Evolutionary conservation across 2,329 filamentous ascomycete species (phyloP).

Genomic region (Delphinella strobiligena): DNA sequence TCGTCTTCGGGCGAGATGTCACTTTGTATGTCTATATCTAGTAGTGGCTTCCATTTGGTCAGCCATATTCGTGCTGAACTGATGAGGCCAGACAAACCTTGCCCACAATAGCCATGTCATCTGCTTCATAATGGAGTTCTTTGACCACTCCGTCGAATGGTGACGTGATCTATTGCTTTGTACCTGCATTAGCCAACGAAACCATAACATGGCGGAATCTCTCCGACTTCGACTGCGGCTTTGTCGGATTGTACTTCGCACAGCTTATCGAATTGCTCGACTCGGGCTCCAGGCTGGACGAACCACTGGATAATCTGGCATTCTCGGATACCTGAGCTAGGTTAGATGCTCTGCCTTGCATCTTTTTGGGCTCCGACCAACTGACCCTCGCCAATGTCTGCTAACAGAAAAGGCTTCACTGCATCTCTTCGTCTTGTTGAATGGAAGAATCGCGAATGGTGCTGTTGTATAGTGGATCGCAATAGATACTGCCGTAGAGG

Average conservation of each 20-base stretch:
- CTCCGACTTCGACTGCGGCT: constrained; percentile 50
- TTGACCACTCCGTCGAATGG: constrained; percentile 92
- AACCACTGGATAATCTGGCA: constrained; percentile 99
- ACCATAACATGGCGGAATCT: neutral
- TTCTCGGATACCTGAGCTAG: constrained; percentile 61
- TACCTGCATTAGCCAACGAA: constrained; percentile 11
- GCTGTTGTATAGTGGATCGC: too few species aligned
- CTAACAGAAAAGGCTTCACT: constrained; percentile 69
- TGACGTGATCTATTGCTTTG: constrained; percentile 66
- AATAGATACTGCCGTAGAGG: neutral
- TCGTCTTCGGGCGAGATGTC: constrained; percentile 54
- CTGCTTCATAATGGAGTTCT: constrained; percentile 88
- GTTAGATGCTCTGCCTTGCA: constrained; percentile 1
- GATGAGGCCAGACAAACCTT: constrained; percentile 34
- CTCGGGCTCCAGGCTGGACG: constrained; percentile 84
- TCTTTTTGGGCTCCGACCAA: constrained; percentile 3
- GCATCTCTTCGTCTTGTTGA: constrained; percentile 23
- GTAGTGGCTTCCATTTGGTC: constrained; percentile 50
- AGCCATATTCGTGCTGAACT: neutral
- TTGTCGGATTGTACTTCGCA: constrained; percentile 99
- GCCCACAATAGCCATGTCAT: constrained; percentile 92
- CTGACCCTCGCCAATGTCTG: constrained; percentile 75
- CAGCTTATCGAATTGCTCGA: constrained; percentile 95
- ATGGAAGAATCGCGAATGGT: constrained; percentile 14
- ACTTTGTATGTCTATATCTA: constrained; percentile 87